These are phyloP conservation scores for Clavispora vitiphila DNA, from an alignment of 805 yeast genomes.

Conservation along the genomic window DNA sequence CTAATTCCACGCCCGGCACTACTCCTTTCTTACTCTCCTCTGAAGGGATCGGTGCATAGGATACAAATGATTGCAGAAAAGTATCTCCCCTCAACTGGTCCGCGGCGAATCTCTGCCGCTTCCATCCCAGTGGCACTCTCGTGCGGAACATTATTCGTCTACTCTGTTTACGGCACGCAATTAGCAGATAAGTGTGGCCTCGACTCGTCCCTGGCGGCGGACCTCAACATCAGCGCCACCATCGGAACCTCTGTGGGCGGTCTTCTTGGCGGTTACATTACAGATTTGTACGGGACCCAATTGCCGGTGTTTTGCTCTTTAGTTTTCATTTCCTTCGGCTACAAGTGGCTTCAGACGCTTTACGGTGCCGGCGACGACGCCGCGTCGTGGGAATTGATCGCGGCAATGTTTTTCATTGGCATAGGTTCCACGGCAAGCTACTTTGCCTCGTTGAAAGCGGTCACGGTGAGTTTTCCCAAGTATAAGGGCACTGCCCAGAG, in stretches of 20 bases:
- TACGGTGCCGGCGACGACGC: constrained; percentile 18
- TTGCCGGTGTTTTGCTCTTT: constrained; percentile 27
- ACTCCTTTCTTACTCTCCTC: no score
- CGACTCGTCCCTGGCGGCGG: constrained; percentile 24
- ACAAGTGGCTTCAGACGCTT: constrained; percentile 22
- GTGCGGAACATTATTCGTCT: constrained; percentile 30
- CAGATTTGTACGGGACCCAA: constrained; percentile 31
- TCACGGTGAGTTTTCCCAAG: constrained; percentile 27
- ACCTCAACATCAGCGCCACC: constrained; percentile 28
- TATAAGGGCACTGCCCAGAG: constrained; percentile 33
- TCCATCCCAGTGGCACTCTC: constrained; percentile 31
- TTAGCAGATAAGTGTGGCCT: constrained; percentile 27
- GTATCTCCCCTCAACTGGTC: constrained; percentile 2
- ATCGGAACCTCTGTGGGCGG: constrained; percentile 32
- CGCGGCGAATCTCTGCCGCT: constrained; percentile 14
- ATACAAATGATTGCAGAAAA: background rate
- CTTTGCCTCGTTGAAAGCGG: constrained; percentile 31
- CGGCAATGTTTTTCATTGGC: constrained; percentile 28
- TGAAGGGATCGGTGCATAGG: no score
- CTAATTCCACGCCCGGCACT: no score
- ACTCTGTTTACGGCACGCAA: constrained; percentile 29
- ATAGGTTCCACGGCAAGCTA: constrained; percentile 31
- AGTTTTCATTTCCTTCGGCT: constrained; percentile 21
- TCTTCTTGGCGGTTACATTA: constrained; percentile 25
- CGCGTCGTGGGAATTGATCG: constrained; percentile 12